Conservation (phyloP, 176 grass and related monocot genomes). For the Bolboschoenus planiculmis region DNA sequence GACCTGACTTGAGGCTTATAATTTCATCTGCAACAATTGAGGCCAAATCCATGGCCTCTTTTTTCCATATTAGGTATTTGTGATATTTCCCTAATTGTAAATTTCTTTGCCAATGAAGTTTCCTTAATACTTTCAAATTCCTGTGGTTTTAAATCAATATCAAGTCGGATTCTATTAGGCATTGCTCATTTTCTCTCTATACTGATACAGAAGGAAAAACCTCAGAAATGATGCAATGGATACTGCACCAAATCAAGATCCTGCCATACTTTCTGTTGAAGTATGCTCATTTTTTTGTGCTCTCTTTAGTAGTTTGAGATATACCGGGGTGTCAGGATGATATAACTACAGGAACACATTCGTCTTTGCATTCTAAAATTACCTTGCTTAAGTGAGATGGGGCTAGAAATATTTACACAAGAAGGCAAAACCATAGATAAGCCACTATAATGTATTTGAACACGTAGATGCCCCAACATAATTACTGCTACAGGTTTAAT, state of each 20-base stretch:
- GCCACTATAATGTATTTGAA: neutral
- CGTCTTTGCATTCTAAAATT: neutral
- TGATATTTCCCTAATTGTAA: slow-evolving; percentile 21
- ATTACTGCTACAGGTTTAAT: neutral
- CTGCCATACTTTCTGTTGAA: slow-evolving; percentile 96
- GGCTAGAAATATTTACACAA: neutral
- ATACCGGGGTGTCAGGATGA: neutral
- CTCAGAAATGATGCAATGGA: slow-evolving; percentile 38
- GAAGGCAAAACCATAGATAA: neutral
- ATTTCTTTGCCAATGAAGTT: neutral
- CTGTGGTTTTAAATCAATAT: neutral
- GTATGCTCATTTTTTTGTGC: slow-evolving; percentile 24
- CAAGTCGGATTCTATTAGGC: neutral
- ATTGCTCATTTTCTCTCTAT: neutral
- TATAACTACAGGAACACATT: neutral
- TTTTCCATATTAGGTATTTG: slow-evolving; percentile 76
- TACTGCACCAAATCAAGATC: slow-evolving; percentile 48
- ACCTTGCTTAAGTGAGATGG: neutral
- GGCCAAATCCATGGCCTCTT: slow-evolving; percentile 90
- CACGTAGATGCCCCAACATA: neutral
- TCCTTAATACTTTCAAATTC: neutral
- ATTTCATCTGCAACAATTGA: slow-evolving; percentile 99
- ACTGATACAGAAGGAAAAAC: slow-evolving; percentile 44
- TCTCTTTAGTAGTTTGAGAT: slow-evolving; percentile 1
- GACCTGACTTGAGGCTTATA: slow-evolving; percentile 65